Base-by-base conservation (phyloP, 2,329 filamentous ascomycete genomes). In the Phialemoniopsis sp. region DNA sequence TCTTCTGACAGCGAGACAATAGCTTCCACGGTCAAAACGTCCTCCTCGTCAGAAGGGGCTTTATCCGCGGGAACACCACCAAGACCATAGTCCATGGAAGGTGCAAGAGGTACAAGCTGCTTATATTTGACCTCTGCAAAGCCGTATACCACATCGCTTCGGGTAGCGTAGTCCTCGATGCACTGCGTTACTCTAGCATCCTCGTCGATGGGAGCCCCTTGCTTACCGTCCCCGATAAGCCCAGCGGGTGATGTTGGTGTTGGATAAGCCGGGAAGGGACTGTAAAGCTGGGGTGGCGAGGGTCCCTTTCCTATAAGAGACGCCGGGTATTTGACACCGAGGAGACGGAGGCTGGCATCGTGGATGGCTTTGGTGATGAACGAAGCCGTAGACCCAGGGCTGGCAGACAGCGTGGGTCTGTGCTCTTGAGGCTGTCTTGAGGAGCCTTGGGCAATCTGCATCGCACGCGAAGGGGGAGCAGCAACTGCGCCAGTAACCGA, bases 81-180 rank as follows among this genome's bases (percentile, higher is more conserved):
- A 4, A 89, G 72, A 6, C 80, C 81, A 49, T 85, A 80, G 36
- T 87, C 81, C 48, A 76, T 78, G 0, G 87, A 91, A 2, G 91
- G 93, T 2, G 88, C 82, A 33, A 93, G 68, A 4, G 93, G 93
- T 36, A 96, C 80, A n/a, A 98, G 76, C 62, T 98, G 93, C 62
- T 94, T 93, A 64, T 94, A 96, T 63, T 98, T 98, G 56, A 98
- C 91, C 64, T 98, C 91, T 6, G 93, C 93, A 62, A 98, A 97
- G 4, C 91, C 90, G 59, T 90, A 98, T 3, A 98, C 90, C 34
- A 96, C 93, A 59, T 98, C 90, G 56, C 90, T 96, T 30, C 90
- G 78, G 26, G 89, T 93, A 2, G 93, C 93, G 47, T 88, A 85
- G 52, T 97, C 90, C 59, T 98, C 91, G 41, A 97, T 89, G 33